Evolutionary conservation across 2,329 filamentous ascomycete genomes (phyloP), one percentile per base, ranked within the genome.

Genomic region (Saccharata proteae): DNA sequence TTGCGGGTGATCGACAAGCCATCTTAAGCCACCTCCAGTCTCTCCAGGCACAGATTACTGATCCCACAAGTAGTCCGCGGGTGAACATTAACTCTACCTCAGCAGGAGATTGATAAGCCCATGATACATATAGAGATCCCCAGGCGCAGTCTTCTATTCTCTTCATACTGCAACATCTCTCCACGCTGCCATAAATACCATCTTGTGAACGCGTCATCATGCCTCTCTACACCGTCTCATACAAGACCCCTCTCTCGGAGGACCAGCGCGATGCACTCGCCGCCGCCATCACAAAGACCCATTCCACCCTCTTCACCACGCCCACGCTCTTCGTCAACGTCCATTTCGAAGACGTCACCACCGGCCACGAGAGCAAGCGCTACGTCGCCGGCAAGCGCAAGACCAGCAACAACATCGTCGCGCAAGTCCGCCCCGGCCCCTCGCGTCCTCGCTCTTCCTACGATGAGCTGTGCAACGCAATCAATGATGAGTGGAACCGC

Each of bases 261-360:
- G 25, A 38, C 7, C 59, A 65, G 46, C 45, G 54, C 28, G 44
- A 57, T 15, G 42, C 52, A 5, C 45, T 65, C 17, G 61, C 61
- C 6, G 35, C 39, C 10, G 47, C 46, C 7, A 55, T 64, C 17
- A 64, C 61, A 8, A 38, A 40, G 6, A 54, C 63, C 20, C 60
- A 65, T 45, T 47, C 52, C 35, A 50, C 38, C 5, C 49, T 52
- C 31, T 64, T 64, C 52, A 49, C 46, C 25, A 54, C 59, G 0
- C 58, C 59, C 0, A 49, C 46, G 3, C 42, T 59, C 15, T 64
- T 65, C 46, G 59, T 65, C 29, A 61, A 64, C 37, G 50, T 64
- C 10, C 42, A 46, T 11, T 62, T 61, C 42, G 49, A 43, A 13
- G 47, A 58, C 34, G 25, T 18, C 10, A 22, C 25, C 4, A 30